Evolutionary conservation across 2,329 filamentous ascomycete species (phyloP), one percentile per base, ranked within the genome.

Genomic region (Talaromyces sp.): DNA sequence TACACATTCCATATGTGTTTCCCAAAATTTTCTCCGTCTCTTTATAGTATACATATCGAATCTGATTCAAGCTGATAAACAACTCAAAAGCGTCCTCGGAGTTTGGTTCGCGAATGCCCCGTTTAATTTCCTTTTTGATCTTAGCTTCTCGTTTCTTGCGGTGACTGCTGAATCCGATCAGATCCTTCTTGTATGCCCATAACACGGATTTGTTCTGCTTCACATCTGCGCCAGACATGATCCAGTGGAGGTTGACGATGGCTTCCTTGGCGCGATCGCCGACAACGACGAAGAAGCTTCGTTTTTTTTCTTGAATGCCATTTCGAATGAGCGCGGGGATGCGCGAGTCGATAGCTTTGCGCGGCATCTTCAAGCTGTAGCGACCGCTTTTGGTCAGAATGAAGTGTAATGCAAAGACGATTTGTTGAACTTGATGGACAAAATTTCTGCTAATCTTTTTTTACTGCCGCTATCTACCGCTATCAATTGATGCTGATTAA

Each of bases 31-130:
- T 98, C 74, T 99, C 95, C 33, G 95, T 98, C 82, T 99, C 95
- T 81, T 99, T 99, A 84, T 99, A 99, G 85, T 97, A 99, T 65
- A 95, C 92, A 86, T 99, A 99, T 78, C 95, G 91, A 77, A 99
- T 97, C 79, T 97, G 93, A 82, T 98, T 91, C 65, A 97, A 88
- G 66, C 93, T 95, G 72, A 98, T 90, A 80, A 98, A 99, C 63
- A 98, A 87, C 81, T 99, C 95, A 82, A 99, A 99, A 0, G 95
- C 91, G 76, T 99, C 95, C 76, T 96, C 92, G 63, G 88, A 86
- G 78, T 99, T 97, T 68, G 91, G 87, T 79, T 99, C 95, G 74
- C 96, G 88, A 70, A 93, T 92, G 52, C 95, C 95, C 72, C 93
- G 87, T 82, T 96, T 97, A 79, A 99, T 92, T 75, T 99, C 95